A percentile compares a stretch with the other conserved stretches of the same genome.
phyloP scores from a whole-genome alignment of 2,329 filamentous ascomycete genomes.

The Xylaria sp. region DNA sequence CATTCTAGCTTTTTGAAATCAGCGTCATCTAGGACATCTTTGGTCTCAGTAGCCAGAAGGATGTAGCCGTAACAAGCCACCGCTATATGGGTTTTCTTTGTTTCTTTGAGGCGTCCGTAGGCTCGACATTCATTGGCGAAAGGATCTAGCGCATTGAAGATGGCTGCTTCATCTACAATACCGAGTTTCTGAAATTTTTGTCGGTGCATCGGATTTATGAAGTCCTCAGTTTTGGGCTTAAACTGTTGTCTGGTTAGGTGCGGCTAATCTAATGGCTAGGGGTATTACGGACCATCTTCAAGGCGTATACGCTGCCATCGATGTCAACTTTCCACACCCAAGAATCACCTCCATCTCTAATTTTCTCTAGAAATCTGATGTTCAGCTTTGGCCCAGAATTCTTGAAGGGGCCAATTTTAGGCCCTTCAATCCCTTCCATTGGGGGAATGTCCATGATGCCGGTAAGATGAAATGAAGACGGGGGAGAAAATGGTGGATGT shows the following conservation, averaged over 20 bases:
- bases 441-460: background rate
- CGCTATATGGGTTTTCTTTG: background rate
- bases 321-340: conserved; percentile 4
- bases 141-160: background rate
- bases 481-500: background rate
- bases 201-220: background rate
- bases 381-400: background rate
- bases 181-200: background rate
- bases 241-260: background rate
- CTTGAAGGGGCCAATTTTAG: background rate
- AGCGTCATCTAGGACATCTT: background rate
- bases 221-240: background rate
- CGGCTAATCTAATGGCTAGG: background rate
- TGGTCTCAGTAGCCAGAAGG: background rate
- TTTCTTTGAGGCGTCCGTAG: background rate
- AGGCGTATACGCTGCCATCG: background rate
- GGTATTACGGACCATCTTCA: background rate
- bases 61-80: background rate
- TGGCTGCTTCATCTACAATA: background rate
- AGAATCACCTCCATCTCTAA: background rate
- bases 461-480: background rate
- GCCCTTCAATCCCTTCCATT: background rate
- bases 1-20: background rate
- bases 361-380: background rate
- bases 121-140: conserved; percentile 1